Percentiles rank a stretch among this genome's conserved stretches.
Conservation (phyloP, 2,329 filamentous ascomycete species). For the Fusarium citri region DNA sequence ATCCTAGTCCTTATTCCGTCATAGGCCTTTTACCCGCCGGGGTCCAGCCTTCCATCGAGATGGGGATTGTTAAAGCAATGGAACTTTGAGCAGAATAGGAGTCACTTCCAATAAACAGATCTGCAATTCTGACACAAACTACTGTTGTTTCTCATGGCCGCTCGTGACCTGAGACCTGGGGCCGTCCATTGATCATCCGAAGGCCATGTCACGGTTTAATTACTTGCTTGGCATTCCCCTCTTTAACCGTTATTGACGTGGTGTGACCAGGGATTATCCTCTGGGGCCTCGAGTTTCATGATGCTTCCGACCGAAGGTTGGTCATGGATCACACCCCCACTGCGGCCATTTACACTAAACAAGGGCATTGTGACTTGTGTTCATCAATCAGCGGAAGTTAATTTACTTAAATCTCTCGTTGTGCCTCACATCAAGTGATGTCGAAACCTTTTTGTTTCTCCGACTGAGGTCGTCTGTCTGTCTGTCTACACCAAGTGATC, state of each 20-base stretch:
- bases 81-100: conserved; percentile 10
- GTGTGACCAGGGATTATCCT: conserved; percentile 24
- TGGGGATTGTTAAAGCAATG: not conserved
- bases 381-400: conserved; percentile 11
- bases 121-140: conserved; percentile 15
- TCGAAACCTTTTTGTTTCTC: not conserved
- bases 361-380: conserved; percentile 29
- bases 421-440: conserved; percentile 27
- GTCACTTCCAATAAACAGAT: conserved; percentile 12
- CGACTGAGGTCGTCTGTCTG: conserved; percentile 4
- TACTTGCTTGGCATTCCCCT: conserved; percentile 37
- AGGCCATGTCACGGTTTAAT: conserved; percentile 36
- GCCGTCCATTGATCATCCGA: conserved; percentile 28
- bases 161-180: conserved; percentile 22
- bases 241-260: conserved; percentile 35
- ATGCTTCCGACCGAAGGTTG: conserved; percentile 40
- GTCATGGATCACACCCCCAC: conserved; percentile 29
- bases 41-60: not conserved
- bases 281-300: conserved; percentile 40
- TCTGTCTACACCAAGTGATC: conserved; percentile 20
- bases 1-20: conserved; percentile 15
- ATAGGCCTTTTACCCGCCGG: conserved; percentile 1
- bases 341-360: conserved; percentile 40
- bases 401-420: conserved; percentile 42
- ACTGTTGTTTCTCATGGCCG: conserved; percentile 7